Conservation (phyloP, 306 rosid species). For the Arachis hypogaea region DNA sequence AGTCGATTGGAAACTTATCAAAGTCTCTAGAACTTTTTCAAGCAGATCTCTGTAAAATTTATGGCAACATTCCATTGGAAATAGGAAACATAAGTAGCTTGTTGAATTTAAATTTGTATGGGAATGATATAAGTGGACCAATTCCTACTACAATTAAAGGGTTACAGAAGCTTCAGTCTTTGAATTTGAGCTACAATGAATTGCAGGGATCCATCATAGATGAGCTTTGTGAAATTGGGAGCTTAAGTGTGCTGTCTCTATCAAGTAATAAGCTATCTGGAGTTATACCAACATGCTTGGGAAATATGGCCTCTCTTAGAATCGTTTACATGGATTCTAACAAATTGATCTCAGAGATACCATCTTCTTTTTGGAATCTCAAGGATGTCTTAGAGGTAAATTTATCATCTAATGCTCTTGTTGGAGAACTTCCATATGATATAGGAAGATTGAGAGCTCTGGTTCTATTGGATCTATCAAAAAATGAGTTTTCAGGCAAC, state of each 20-base stretch:
- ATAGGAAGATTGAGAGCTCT: slow-evolving; percentile 27
- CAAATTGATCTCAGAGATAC: slow-evolving; percentile 32
- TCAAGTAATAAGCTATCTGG: slow-evolving; percentile 34
- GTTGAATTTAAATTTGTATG: neutral
- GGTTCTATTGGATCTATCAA: slow-evolving; percentile 23
- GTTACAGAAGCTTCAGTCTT: slow-evolving; percentile 31
- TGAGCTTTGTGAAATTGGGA: slow-evolving; percentile 38
- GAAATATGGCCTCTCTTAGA: slow-evolving; percentile 37
- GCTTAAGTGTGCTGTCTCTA: slow-evolving; percentile 18
- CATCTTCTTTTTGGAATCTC: slow-evolving; percentile 40
- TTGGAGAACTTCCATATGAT: slow-evolving; percentile 33
- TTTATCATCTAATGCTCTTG: slow-evolving; percentile 32
- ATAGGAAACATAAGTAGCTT: slow-evolving; percentile 43
- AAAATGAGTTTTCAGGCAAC: slow-evolving; percentile 35
- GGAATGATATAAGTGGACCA: slow-evolving; percentile 37
- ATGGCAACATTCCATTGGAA: slow-evolving; percentile 29
- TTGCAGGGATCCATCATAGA: slow-evolving; percentile 37
- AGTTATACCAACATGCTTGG: slow-evolving; percentile 44
- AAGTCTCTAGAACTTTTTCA: neutral
- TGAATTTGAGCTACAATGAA: slow-evolving; percentile 9
- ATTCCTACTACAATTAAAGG: slow-evolving; percentile 34
- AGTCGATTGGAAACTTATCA: slow-evolving; percentile 35
- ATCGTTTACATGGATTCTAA: slow-evolving; percentile 26
- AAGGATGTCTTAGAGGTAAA: slow-evolving; percentile 27
- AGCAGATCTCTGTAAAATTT: slow-evolving; percentile 1